Evolutionary conservation across 495 filamentous ascomycete genomes (phyloP).

Genomic region (Aspergillus diversus): DNA sequence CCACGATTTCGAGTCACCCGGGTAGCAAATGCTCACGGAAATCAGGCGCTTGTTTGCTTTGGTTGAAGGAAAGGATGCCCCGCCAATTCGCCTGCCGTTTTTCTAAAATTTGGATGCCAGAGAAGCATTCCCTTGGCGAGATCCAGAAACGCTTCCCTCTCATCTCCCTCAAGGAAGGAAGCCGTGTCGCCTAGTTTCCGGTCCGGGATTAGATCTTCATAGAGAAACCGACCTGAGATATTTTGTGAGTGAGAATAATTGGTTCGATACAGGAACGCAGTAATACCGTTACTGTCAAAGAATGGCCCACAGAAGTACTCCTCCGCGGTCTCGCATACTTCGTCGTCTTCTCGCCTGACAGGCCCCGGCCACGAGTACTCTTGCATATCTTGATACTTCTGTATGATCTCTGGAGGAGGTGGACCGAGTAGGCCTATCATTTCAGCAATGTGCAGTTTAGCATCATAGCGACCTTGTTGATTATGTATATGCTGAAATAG

Average conservation of each 20-base stretch:
- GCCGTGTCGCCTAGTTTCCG: conserved; percentile 36
- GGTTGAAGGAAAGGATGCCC: conserved; percentile 42
- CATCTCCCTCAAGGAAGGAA: conserved; percentile 39
- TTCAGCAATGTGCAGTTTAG: conserved; percentile 47
- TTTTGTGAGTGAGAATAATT: conserved; percentile 35
- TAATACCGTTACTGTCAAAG: conserved; percentile 41
- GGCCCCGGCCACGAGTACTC: conserved; percentile 38
- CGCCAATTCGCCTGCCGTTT: conserved; percentile 41
- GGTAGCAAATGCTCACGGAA: conserved; percentile 30
- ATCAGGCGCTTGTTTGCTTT: conserved; percentile 35
- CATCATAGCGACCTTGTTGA: conserved; percentile 36
- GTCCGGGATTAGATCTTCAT: conserved; percentile 38
- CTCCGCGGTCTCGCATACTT: conserved; percentile 39
- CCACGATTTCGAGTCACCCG: conserved; percentile 24
- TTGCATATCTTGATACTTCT: conserved; percentile 45
- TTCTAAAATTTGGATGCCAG: conserved; percentile 39
- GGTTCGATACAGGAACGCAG: conserved; percentile 27
- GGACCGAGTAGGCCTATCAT: conserved; percentile 52
- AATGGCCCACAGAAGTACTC: conserved; percentile 45
- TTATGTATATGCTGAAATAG: conserved; percentile 46
- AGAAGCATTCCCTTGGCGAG: conserved; percentile 46
- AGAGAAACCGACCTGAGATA: conserved; percentile 40
- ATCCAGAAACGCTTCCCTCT: conserved; percentile 47
- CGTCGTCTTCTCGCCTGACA: conserved; percentile 39
- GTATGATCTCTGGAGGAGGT: conserved; percentile 46